Evolutionary conservation across 2,329 filamentous ascomycete species (phyloP).

Genomic region (Sclerotiophoma versabilis): DNA sequence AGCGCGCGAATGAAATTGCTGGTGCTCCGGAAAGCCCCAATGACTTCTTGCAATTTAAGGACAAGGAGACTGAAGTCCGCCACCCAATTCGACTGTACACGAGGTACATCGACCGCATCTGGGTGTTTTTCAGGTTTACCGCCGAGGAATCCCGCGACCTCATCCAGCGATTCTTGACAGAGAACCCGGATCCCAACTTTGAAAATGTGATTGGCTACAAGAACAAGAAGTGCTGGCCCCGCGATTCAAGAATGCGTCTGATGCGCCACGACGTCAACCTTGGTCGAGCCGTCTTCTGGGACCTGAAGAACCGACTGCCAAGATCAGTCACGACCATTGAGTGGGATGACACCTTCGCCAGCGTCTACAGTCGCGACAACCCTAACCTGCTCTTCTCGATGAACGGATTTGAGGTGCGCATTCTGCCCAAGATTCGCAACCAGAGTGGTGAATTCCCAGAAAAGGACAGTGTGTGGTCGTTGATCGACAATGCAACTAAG

Average conservation of each 20-base stretch:
- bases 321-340: slow-evolving; percentile 96
- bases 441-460: slow-evolving; percentile 95
- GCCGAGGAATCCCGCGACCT: slow-evolving; percentile 94
- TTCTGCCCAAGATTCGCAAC: slow-evolving; percentile 93
- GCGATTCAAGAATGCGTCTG: slow-evolving; percentile 95
- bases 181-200: slow-evolving; percentile 98
- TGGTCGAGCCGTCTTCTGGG: slow-evolving; percentile 97
- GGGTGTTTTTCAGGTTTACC: slow-evolving; percentile 94
- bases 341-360: slow-evolving; percentile 98
- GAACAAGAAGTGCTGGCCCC: slow-evolving; percentile 99
- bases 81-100: slow-evolving; percentile 98
- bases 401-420: slow-evolving; percentile 96
- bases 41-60: slow-evolving; percentile 96
- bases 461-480: slow-evolving; percentile 97
- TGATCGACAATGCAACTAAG: slow-evolving; percentile 95
- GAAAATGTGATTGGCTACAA: slow-evolving; percentile 99
- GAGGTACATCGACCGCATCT: slow-evolving; percentile 96
- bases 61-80: slow-evolving; percentile 87
- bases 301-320: slow-evolving; percentile 94
- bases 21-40: slow-evolving; percentile 93
- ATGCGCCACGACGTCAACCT: slow-evolving; percentile 99
- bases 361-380: slow-evolving; percentile 97
- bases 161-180: slow-evolving; percentile 96
- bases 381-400: slow-evolving; percentile 97
- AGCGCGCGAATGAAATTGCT: slow-evolving; percentile 97